A percentile compares a stretch with the other conserved stretches of the same genome.
These are phyloP conservation scores for Trypanosoma mega DNA, from an alignment of 208 protist species.

Conservation along the genomic window DNA sequence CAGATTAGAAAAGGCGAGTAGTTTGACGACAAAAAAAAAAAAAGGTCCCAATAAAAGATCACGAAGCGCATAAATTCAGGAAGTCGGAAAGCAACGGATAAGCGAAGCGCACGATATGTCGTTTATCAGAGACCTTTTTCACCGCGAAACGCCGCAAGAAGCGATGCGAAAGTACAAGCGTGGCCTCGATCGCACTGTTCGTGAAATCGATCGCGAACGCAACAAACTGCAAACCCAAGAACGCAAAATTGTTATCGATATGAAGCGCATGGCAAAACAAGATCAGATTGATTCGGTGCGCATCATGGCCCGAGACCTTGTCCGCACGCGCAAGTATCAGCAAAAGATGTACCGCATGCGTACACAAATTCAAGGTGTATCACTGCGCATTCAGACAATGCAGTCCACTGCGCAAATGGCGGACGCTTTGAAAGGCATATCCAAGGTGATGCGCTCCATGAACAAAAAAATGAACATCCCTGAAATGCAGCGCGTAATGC, in stretches of 20 bases:
- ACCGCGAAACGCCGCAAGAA: constrained; percentile 90
- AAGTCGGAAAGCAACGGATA: too few relatives aligned
- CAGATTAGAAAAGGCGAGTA: not conserved
- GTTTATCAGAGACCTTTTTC: constrained; percentile 61
- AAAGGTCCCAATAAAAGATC: too few relatives aligned
- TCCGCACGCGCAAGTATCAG: constrained; percentile 94
- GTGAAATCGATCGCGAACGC: constrained; percentile 96
- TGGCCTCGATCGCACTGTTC: constrained; percentile 90
- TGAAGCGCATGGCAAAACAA: constrained; percentile 96
- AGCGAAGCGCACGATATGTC: too few relatives aligned
- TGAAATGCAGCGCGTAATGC: constrained; percentile 97
- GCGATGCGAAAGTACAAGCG: constrained; percentile 96
- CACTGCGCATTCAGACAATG: constrained; percentile 95
- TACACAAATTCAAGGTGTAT: constrained; percentile 96
- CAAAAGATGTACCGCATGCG: constrained; percentile 98
- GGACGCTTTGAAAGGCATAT: constrained; percentile 90
- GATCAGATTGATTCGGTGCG: constrained; percentile 95
- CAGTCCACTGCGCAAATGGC: constrained; percentile 89
- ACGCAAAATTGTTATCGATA: constrained; percentile 96
- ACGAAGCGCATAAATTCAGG: too few relatives aligned
- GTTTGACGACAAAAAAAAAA: too few relatives aligned
- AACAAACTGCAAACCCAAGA: constrained; percentile 94
- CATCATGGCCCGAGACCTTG: constrained; percentile 98
- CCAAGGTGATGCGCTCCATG: constrained; percentile 93
- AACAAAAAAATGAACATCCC: constrained; percentile 97